Evolutionary conservation across 2,329 filamentous ascomycete species (phyloP).

Genomic region (Claviceps cyperi): DNA sequence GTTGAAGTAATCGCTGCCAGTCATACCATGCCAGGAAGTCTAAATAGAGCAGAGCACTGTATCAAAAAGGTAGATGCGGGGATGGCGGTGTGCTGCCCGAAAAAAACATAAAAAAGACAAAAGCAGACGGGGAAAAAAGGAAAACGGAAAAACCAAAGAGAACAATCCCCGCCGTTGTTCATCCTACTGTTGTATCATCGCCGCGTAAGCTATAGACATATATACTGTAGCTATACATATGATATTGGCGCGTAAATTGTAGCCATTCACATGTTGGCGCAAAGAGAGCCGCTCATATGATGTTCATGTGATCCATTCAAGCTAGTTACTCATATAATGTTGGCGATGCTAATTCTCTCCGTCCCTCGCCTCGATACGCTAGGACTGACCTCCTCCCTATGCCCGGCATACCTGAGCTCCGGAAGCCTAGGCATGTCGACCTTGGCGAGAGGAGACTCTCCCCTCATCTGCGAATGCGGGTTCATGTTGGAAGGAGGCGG

Average conservation of each 20-base stretch:
- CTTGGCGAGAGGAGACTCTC: conserved; percentile 16
- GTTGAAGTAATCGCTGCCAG: conserved; percentile 4
- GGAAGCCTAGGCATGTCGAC: conserved; percentile 16
- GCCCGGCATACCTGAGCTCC: conserved; percentile 17
- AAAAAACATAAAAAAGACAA: conserved; percentile 1
- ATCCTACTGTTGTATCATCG: no score
- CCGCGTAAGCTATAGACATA: no score
- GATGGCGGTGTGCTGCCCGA: neutral
- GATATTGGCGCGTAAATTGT: no score
- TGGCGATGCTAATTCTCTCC: conserved; percentile 18
- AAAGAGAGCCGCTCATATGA: no score
- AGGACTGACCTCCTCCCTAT: conserved; percentile 14
- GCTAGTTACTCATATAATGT: conserved; percentile 23
- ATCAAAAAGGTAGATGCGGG: no score
- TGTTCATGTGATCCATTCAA: no score
- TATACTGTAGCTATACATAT: no score
- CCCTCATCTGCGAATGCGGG: conserved; percentile 18
- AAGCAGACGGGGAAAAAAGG: neutral
- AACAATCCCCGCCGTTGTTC: no score
- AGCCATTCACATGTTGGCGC: no score
- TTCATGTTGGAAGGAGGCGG: conserved; percentile 9
- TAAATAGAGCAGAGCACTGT: no score
- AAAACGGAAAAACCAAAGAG: neutral
- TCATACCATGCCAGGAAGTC: neutral
- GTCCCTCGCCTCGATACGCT: conserved; percentile 15